phyloP scores from a whole-genome alignment of 1,139 yeast genomes.

The Barnettozyma hawaiiensis region DNA sequence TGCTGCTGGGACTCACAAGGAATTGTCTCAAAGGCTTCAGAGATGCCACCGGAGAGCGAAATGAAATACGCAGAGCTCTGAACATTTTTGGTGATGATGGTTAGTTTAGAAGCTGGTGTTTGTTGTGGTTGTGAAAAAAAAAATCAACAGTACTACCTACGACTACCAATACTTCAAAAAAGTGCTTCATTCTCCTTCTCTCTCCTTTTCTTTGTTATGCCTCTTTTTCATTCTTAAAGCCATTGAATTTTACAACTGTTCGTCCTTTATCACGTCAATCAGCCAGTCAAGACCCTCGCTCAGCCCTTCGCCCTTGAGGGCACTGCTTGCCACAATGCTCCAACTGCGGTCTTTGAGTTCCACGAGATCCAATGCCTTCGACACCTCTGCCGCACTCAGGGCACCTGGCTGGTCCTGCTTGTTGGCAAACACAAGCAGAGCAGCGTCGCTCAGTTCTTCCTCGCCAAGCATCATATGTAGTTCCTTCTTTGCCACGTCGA shows the following conservation, averaged over 20 bases:
- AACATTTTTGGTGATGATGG: not conserved
- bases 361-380: constrained; percentile 78
- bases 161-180: not conserved
- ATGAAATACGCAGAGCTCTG: not conserved
- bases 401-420: constrained; percentile 98
- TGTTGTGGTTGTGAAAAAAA: not conserved
- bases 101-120: not conserved
- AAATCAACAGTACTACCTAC: not conserved
- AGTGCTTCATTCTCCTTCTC: too few relatives aligned
- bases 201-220: not conserved
- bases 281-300: constrained; percentile 96
- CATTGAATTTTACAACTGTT: constrained; percentile 51
- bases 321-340: constrained; percentile 97
- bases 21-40: not conserved
- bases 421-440: constrained; percentile 90
- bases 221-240: not conserved
- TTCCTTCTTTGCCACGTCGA: constrained; percentile 83
- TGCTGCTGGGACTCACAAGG: not conserved
- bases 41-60: not conserved
- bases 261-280: constrained; percentile 93
- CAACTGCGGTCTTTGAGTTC: constrained; percentile 94
- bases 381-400: constrained; percentile 88
- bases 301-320: constrained; percentile 92
- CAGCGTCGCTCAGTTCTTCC: constrained; percentile 86
- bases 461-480: constrained; percentile 87